These are phyloP conservation scores for Globisporangium splendens DNA, from an alignment of 352 stramenopile species.

Conservation along the genomic window DNA sequence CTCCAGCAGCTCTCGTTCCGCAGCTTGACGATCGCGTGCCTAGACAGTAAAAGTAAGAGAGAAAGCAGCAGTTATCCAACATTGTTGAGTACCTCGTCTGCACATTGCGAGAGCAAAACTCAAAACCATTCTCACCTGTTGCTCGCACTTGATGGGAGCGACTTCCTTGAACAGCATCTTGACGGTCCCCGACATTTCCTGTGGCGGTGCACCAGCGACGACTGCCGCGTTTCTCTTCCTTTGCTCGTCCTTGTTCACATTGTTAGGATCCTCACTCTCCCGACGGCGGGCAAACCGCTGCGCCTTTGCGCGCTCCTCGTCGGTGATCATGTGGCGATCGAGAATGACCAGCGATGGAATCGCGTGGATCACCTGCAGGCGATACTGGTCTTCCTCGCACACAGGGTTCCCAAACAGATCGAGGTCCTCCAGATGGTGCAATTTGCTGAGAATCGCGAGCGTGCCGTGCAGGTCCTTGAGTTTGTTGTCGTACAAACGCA, in stretches of 20 bases:
- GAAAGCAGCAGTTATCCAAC: not conserved
- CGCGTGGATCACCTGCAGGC: slow-evolving; percentile 70
- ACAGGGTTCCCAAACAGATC: slow-evolving; percentile 84
- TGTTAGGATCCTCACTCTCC: not conserved
- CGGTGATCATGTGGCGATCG: slow-evolving; percentile 75
- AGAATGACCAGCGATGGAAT: slow-evolving; percentile 75
- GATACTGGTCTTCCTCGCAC: slow-evolving; percentile 81
- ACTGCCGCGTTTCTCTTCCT: slow-evolving; percentile 20
- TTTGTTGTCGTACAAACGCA: slow-evolving; percentile 80
- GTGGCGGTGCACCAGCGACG: slow-evolving; percentile 29
- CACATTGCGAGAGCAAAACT: not conserved
- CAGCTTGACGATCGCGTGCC: slow-evolving; percentile 23
- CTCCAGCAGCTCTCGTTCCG: slow-evolving; percentile 38
- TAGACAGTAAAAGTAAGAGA: slow-evolving; percentile 7
- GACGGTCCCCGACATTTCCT: slow-evolving; percentile 60
- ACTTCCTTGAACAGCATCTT: slow-evolving; percentile 72
- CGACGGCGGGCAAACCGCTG: slow-evolving; percentile 15
- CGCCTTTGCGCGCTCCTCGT: slow-evolving; percentile 56
- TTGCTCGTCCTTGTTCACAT: not conserved
- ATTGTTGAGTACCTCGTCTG: not conserved
- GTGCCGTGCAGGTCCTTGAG: slow-evolving; percentile 64
- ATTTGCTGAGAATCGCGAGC: slow-evolving; percentile 41
- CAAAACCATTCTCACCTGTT: slow-evolving; percentile 20
- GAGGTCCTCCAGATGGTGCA: slow-evolving; percentile 69
- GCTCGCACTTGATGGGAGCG: slow-evolving; percentile 37